phyloP scores from a whole-genome alignment of 306 rosid genomes.

The Trifolium pratense region DNA sequence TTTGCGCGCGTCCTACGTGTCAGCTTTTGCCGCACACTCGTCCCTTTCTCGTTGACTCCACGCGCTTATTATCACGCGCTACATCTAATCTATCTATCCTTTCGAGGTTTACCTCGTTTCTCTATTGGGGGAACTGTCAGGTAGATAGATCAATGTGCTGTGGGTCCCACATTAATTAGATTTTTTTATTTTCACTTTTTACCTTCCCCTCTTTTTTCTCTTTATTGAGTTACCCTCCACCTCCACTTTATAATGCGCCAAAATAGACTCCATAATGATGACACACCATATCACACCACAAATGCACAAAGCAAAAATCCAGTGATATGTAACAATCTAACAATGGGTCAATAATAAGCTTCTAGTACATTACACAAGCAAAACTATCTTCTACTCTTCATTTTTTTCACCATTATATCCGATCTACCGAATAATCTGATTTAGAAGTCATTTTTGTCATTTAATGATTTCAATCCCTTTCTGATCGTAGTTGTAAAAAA shows the following conservation, averaged over 20 bases:
- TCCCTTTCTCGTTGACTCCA: slow-evolving; percentile 64
- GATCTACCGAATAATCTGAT: too few relatives aligned
- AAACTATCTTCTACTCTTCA: too few relatives aligned
- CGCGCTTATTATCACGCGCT: slow-evolving; percentile 19
- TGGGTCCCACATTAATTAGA: slow-evolving; percentile 35
- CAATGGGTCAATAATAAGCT: too few relatives aligned
- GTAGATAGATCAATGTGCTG: slow-evolving; percentile 30
- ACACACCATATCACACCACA: background rate
- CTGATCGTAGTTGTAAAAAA: too few relatives aligned
- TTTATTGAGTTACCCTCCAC: background rate
- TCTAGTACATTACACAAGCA: too few relatives aligned
- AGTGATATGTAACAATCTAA: background rate
- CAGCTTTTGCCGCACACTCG: slow-evolving; percentile 71
- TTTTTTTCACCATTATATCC: too few relatives aligned
- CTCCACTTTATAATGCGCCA: background rate
- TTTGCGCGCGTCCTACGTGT: slow-evolving; percentile 90
- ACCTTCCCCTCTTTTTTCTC: too few relatives aligned
- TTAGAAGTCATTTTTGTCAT: too few relatives aligned
- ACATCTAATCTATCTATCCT: slow-evolving; percentile 23
- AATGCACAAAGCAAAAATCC: background rate
- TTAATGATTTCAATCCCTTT: too few relatives aligned
- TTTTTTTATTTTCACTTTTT: background rate
- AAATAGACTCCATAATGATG: background rate
- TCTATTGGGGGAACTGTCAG: slow-evolving; percentile 44
- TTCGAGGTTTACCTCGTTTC: slow-evolving; percentile 41